A percentile compares a stretch with the other conserved stretches of the same genome.
These are phyloP conservation scores for Agaricus sinodeliciosus DNA, from an alignment of 768 basidiomycete species.

Conservation along the genomic window DNA sequence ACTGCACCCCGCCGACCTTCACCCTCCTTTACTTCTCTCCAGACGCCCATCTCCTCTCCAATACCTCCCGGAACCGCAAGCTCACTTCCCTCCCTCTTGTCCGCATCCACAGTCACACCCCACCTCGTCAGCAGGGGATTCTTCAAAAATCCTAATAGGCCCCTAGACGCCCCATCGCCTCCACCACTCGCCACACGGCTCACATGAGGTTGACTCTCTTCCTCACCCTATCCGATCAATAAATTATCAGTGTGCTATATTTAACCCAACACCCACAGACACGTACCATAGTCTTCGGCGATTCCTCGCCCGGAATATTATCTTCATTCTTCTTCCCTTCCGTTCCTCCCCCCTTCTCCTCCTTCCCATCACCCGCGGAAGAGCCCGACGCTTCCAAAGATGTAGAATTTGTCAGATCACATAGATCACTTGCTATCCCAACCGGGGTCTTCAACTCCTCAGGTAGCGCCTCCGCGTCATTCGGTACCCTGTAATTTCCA, in stretches of 20 bases:
- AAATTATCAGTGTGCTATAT: slow-evolving; percentile 4
- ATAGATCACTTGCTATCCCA: slow-evolving; percentile 52
- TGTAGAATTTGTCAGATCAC: slow-evolving; percentile 31
- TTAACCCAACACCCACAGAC: slow-evolving; percentile 9
- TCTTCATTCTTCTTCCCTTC: slow-evolving; percentile 12
- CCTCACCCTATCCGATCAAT: slow-evolving; percentile 4
- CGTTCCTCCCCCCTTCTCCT: slow-evolving; percentile 17
- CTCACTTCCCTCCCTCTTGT: slow-evolving; percentile 13
- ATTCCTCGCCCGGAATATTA: slow-evolving; percentile 20
- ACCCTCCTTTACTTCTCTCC: slow-evolving; percentile 9
- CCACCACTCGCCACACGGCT: slow-evolving; percentile 10
- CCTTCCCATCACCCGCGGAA: slow-evolving; percentile 11
- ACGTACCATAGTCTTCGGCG: slow-evolving; percentile 22
- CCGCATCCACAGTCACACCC: slow-evolving; percentile 14
- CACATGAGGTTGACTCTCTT: slow-evolving; percentile 13
- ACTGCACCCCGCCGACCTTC: slow-evolving; percentile 13
- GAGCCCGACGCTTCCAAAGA: slow-evolving; percentile 7
- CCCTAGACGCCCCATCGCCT: slow-evolving; percentile 17
- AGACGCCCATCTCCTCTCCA: slow-evolving; percentile 21
- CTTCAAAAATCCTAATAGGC: slow-evolving; percentile 55
- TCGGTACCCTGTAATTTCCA: slow-evolving; percentile 36
- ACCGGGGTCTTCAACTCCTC: slow-evolving; percentile 54
- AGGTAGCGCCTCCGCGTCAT: slow-evolving; percentile 52
- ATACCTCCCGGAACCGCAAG: slow-evolving; percentile 32
- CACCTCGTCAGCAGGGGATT: slow-evolving; percentile 49